Percentiles rank a stretch among this genome's conserved stretches.
Evolutionary conservation across 2,329 filamentous ascomycete genomes (phyloP).

Genomic region (Penicillium sp.): DNA sequence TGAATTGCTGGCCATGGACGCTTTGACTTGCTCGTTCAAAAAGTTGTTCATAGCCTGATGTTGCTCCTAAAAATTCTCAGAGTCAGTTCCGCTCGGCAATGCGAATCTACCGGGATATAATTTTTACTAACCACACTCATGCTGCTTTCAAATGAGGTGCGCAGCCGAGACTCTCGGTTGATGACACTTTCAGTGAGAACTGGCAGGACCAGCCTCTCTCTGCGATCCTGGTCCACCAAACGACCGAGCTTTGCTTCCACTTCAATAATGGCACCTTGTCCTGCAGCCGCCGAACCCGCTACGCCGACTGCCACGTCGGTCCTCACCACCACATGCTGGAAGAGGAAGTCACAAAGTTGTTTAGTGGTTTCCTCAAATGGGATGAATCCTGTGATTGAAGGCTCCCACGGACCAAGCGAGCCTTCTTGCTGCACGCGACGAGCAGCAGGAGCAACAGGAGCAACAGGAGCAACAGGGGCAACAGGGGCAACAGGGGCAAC

Average conservation of each 20-base stretch:
- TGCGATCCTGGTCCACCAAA: constrained; percentile 74
- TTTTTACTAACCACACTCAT: constrained; percentile 78
- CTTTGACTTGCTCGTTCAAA: constrained; percentile 72
- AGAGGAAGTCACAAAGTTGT: constrained; percentile 81
- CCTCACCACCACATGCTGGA: constrained; percentile 70
- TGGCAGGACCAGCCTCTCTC: constrained; percentile 70
- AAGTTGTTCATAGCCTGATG: constrained; percentile 85
- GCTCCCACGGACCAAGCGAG: constrained; percentile 54
- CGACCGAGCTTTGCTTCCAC: constrained; percentile 93
- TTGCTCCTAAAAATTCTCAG: constrained; percentile 63
- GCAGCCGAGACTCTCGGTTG: constrained; percentile 57
- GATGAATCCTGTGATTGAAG: constrained; percentile 70
- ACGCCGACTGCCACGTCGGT: constrained; percentile 64
- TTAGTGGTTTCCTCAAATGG: constrained; percentile 78
- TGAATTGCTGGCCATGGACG: constrained; percentile 50
- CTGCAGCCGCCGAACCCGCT: constrained; percentile 62
- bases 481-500: too few species aligned
- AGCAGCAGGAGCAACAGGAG: constrained; percentile 3
- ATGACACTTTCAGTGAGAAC: constrained; percentile 75
- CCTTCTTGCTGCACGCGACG: constrained; percentile 26
- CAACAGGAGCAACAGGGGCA: neutral
- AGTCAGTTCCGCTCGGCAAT: constrained; percentile 15
- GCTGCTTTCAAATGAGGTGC: constrained; percentile 77
- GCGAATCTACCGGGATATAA: neutral
- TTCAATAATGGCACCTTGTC: constrained; percentile 77